Evolutionary conservation across 768 basidiomycete species (phyloP).

Genomic region (Roridomyces roridus): DNA sequence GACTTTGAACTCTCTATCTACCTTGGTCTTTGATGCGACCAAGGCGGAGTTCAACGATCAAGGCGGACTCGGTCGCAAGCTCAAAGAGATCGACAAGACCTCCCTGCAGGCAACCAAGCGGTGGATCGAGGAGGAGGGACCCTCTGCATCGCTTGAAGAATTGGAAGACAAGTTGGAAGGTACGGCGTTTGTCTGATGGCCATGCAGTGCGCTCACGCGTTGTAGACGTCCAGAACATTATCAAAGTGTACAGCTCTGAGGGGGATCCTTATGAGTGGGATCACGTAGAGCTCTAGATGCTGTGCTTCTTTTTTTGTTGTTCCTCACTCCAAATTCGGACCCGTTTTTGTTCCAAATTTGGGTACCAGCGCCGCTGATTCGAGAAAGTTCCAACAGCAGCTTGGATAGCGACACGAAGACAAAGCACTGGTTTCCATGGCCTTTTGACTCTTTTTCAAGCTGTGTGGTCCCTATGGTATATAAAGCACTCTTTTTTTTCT

Average conservation of each 20-base stretch:
- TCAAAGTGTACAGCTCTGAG: conserved; percentile 33
- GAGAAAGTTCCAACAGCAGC: no score
- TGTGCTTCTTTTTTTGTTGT: neutral
- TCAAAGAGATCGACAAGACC: conserved; percentile 60
- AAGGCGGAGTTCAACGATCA: conserved; percentile 74
- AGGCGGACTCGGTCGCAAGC: conserved; percentile 77
- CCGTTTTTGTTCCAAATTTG: no score
- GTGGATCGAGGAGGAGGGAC: conserved; percentile 78
- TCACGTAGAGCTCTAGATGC: conserved; percentile 56
- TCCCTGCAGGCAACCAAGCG: conserved; percentile 71
- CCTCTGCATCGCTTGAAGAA: conserved; percentile 70
- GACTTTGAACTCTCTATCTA: conserved; percentile 63
- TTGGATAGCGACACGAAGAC: no score
- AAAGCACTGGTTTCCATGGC: no score
- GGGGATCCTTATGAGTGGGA: conserved; percentile 50
- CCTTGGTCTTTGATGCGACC: conserved; percentile 63
- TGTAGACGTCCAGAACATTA: conserved; percentile 51
- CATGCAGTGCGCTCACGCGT: neutral
- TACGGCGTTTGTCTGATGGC: conserved; percentile 12
- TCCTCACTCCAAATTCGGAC: no score
- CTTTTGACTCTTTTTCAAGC: no score
- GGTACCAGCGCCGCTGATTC: no score
- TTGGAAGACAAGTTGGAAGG: conserved; percentile 77
- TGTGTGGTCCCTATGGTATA: no score
- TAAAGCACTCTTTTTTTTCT: no score